phyloP scores from a whole-genome alignment of 2,329 filamentous ascomycete species.

The Beauveria pseudobassiana region DNA sequence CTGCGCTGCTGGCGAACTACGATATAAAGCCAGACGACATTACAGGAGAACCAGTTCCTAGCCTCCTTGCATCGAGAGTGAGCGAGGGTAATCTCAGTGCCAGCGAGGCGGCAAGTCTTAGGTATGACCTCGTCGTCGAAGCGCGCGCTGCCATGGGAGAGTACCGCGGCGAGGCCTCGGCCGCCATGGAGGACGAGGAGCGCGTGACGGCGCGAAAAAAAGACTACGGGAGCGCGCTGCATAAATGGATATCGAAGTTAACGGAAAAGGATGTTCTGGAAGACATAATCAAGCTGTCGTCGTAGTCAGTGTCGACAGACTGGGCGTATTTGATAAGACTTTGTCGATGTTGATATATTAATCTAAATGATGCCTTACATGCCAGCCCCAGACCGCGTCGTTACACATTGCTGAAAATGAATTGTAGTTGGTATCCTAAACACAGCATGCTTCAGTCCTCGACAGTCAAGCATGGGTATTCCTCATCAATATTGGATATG shows the following conservation, averaged over 20 bases:
- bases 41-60: not conserved
- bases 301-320: not conserved
- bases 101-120: constrained; percentile 26
- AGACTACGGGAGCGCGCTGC: constrained; percentile 63
- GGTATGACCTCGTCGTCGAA: constrained; percentile 31
- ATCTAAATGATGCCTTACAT: not conserved
- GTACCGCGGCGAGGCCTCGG: constrained; percentile 41
- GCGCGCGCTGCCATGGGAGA: constrained; percentile 34
- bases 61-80: not conserved
- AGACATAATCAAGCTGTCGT: constrained; percentile 25
- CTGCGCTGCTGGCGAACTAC: not conserved
- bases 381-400: not conserved
- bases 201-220: constrained; percentile 49
- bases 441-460: not conserved
- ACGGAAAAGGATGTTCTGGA: constrained; percentile 57
- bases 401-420: no score
- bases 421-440: not conserved
- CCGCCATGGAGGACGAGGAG: constrained; percentile 40
- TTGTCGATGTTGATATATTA: not conserved
- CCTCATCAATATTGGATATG: constrained; percentile 71
- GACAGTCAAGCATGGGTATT: constrained; percentile 52
- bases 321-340: not conserved
- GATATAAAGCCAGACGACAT: not conserved
- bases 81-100: constrained; percentile 5
- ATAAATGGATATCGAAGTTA: constrained; percentile 61